Percentiles rank a stretch among this genome's conserved stretches.
These are phyloP conservation scores for Elsinoe perseae DNA, from an alignment of 2,329 filamentous ascomycete species.

Conservation along the genomic window DNA sequence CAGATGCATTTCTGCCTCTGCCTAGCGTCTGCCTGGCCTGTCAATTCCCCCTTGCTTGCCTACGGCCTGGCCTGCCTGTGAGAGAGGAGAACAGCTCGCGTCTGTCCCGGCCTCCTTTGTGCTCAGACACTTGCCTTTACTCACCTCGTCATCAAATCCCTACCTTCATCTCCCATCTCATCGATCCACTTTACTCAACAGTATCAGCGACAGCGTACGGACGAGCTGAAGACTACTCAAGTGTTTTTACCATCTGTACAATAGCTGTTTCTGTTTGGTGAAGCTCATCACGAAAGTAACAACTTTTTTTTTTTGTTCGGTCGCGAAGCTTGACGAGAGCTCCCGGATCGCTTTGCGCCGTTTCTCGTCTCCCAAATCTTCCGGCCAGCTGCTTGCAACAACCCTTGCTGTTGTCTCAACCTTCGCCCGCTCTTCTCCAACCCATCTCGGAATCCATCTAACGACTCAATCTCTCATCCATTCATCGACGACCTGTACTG, in stretches of 20 bases:
- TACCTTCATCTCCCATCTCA: neutral
- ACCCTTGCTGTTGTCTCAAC: constrained; percentile 6
- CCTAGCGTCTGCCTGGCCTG: constrained; percentile 6
- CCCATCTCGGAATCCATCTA: constrained; percentile 8
- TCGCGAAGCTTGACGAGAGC: constrained; percentile 6
- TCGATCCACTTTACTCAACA: neutral
- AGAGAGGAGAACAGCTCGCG: neutral
- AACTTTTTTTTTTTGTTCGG: constrained; percentile 14
- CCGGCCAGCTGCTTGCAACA: neutral
- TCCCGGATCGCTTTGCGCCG: constrained; percentile 12
- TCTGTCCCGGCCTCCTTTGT: constrained; percentile 8
- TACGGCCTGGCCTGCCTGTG: neutral
- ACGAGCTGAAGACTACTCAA: neutral
- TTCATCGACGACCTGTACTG: constrained; percentile 5
- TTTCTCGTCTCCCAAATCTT: constrained; percentile 16
- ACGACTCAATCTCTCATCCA: constrained; percentile 7
- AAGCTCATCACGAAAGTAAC: neutral
- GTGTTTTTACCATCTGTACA: neutral
- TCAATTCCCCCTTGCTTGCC: neutral
- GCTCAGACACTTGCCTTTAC: neutral
- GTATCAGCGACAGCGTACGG: neutral
- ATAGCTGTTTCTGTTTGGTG: neutral
- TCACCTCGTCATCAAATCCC: constrained; percentile 6
- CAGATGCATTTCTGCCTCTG: constrained; percentile 8
- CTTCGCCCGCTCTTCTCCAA: neutral